These are phyloP conservation scores for Pseudevernia furfuracea DNA, from an alignment of 495 filamentous ascomycete genomes.

Conservation along the genomic window DNA sequence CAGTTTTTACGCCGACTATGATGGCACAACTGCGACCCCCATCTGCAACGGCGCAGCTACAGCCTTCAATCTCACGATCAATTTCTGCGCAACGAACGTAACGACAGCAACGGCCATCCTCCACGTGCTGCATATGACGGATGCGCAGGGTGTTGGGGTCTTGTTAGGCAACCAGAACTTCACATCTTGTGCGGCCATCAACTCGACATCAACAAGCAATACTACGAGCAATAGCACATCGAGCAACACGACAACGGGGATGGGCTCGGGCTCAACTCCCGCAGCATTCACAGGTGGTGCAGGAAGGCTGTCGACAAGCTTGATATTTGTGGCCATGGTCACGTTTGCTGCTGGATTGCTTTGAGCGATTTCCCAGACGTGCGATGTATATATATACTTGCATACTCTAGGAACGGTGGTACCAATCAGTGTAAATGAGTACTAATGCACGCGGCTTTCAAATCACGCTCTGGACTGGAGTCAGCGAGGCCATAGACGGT, in stretches of 20 bases:
- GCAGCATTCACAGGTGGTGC: constrained; percentile 7
- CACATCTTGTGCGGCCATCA: constrained; percentile 22
- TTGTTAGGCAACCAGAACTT: constrained; percentile 27
- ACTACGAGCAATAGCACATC: not conserved
- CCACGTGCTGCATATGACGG: constrained; percentile 9
- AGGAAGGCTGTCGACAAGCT: not conserved
- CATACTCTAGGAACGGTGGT: not conserved
- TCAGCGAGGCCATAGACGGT: not conserved
- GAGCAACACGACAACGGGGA: not conserved
- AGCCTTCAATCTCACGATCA: constrained; percentile 24
- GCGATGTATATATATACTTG: not conserved
- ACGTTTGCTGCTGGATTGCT: not conserved
- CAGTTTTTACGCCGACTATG: constrained; percentile 22
- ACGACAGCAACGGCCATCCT: constrained; percentile 4
- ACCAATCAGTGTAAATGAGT: not conserved
- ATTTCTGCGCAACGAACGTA: constrained; percentile 20
- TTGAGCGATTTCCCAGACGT: not conserved
- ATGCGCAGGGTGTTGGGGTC: constrained; percentile 15
- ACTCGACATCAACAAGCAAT: not conserved
- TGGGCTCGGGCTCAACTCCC: not conserved
- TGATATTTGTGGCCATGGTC: not conserved
- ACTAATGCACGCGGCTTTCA: not conserved
- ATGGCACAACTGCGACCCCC: constrained; percentile 18
- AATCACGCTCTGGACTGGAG: not conserved
- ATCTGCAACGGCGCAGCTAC: constrained; percentile 23